phyloP scores from a whole-genome alignment of 192 early-diverging fungal species.

The Coemansia sp. region DNA sequence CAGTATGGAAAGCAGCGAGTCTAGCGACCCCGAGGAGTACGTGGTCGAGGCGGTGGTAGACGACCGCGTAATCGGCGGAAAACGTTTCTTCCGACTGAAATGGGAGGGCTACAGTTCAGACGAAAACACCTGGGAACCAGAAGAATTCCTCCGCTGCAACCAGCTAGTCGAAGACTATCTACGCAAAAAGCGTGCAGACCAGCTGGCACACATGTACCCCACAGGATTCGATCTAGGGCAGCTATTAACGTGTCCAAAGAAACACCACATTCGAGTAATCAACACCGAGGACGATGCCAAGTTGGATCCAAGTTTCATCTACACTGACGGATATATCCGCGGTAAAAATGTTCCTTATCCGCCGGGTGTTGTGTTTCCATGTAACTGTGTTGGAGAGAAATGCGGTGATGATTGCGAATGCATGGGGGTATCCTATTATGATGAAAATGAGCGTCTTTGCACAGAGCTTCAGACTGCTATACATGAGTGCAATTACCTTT shows the following conservation, averaged over 20 bases:
- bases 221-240: conserved; percentile 12
- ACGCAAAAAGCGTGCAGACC: neutral
- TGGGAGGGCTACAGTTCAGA: conserved; percentile 32
- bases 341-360: conserved; percentile 29
- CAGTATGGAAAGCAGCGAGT: neutral
- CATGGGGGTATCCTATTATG: conserved; percentile 40
- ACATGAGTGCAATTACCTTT: conserved; percentile 46
- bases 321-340: conserved; percentile 37
- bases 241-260: conserved; percentile 11
- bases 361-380: conserved; percentile 40
- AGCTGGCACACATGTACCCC: neutral
- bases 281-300: conserved; percentile 31
- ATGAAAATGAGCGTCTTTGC: conserved; percentile 35
- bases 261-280: conserved; percentile 30
- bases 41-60: conserved; percentile 35
- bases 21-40: neutral
- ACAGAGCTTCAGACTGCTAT: conserved; percentile 22
- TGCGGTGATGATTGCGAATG: conserved; percentile 34
- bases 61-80: conserved; percentile 13
- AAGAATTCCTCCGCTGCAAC: conserved; percentile 23
- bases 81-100: conserved; percentile 20
- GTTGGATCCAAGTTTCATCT: conserved; percentile 23
- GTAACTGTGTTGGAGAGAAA: conserved; percentile 18
- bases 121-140: conserved; percentile 47
- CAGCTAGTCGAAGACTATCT: conserved; percentile 13